Evolutionary conservation across 805 yeast species (phyloP), one percentile per base, ranked within the genome.

Genomic region (Yueomyces sp.): DNA sequence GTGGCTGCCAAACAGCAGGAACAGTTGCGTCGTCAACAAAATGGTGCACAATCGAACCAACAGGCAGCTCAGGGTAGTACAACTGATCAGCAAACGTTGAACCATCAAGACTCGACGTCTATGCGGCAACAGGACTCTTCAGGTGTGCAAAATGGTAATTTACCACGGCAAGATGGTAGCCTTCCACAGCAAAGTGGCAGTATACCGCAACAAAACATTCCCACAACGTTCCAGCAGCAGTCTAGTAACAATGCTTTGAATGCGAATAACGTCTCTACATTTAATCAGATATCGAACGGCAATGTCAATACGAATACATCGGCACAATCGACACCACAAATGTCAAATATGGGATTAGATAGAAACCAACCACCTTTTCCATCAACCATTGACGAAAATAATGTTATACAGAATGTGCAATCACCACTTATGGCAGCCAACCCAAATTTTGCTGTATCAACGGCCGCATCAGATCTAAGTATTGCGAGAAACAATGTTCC

Each of bases 1-100:
- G 52, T 54, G 9, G 66, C 66, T 31, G 65, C 66, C 5, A 55
- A 53, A 36, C 65, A 61, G 42, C 63, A 59, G 41, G 63, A 60
- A 43, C 52, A 56, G 34, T 46, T 47, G 32, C 59, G 56, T 28
- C 55, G 49, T 44, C 52, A 48, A 41, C 52, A 52, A 30, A 11
- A 36, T 8, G 7, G 11, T 19, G 48, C 46, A 28, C 50, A 46
- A 38, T 47, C 42, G 37, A 51, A 44, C 29, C 53, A 47, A 27
- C 45, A 44, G 36, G 46, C 38, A 28, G 29, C 39, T 11, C 27
- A 34, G 9, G 19, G 19, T 19, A 19, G 19, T 19, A 19, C 19
- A 19, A 9, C 33, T 37, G 44, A 45, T n/a, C 52, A 43, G 34
- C 40, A 38, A 36, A 48, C 47, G 32, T 47, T 37, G 27, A 41